Evolutionary conservation across 2,329 filamentous ascomycete species (phyloP).

Genomic region (Blastomyces emzantsi): DNA sequence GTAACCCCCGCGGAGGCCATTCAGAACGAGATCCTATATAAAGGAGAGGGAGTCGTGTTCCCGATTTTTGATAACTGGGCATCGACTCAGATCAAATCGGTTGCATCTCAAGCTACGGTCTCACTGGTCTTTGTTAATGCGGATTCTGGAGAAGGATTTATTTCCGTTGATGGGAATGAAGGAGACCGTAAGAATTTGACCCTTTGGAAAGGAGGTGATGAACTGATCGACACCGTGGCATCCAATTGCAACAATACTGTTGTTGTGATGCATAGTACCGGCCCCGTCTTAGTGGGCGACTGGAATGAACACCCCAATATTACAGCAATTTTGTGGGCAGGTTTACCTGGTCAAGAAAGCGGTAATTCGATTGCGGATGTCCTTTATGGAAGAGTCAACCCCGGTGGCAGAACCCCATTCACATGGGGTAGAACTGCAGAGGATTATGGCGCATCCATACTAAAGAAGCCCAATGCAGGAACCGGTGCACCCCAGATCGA

Average conservation of each 20-base stretch:
- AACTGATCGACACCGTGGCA: slow-evolving; percentile 71
- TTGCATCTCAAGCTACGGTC: slow-evolving; percentile 46
- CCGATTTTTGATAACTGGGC: slow-evolving; percentile 52
- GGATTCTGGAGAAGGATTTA: slow-evolving; percentile 77
- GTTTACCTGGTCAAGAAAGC: slow-evolving; percentile 64
- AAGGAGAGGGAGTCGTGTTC: slow-evolving; percentile 56
- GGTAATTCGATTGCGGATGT: slow-evolving; percentile 67
- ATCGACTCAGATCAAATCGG: slow-evolving; percentile 40
- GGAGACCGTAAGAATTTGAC: slow-evolving; percentile 92
- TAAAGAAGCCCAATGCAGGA: slow-evolving; percentile 52
- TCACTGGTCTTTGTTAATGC: slow-evolving; percentile 84
- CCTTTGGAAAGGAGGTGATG: slow-evolving; percentile 74
- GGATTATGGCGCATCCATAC: slow-evolving; percentile 48
- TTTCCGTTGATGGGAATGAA: slow-evolving; percentile 69
- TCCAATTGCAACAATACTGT: slow-evolving; percentile 77
- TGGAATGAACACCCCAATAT: slow-evolving; percentile 55
- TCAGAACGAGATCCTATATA: slow-evolving; percentile 54
- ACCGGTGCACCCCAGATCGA: slow-evolving; percentile 48
- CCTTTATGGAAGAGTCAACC: slow-evolving; percentile 59
- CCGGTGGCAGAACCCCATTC: slow-evolving; percentile 54
- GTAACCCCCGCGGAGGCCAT: slow-evolving; percentile 55
- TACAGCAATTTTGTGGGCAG: slow-evolving; percentile 66
- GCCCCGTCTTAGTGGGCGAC: slow-evolving; percentile 66
- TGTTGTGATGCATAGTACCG: slow-evolving; percentile 79
- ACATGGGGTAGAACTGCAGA: slow-evolving; percentile 47